Evolutionary conservation across 2,329 filamentous ascomycete genomes (phyloP).

Genomic region (Fusarium tuaranense): DNA sequence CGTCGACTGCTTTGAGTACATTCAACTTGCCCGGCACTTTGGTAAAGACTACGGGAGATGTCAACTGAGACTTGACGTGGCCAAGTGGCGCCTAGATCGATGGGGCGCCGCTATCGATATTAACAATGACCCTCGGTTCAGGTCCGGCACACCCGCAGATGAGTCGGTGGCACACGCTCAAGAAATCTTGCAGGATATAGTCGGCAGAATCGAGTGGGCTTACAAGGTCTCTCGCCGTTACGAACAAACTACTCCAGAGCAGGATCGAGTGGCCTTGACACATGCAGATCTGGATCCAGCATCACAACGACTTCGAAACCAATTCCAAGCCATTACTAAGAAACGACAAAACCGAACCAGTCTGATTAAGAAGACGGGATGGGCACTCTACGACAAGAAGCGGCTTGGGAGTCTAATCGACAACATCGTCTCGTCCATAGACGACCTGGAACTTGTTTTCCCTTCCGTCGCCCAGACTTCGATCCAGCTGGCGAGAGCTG

Average conservation of each 20-base stretch:
- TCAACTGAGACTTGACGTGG: constrained; percentile 49
- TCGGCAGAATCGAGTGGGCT: neutral
- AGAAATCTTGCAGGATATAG: neutral
- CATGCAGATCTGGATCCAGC: neutral
- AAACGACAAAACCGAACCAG: neutral
- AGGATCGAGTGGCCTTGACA: neutral
- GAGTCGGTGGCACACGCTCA: fast-evolving
- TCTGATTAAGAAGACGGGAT: constrained; percentile 7
- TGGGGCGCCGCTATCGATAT: constrained; percentile 51
- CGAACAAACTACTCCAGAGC: neutral
- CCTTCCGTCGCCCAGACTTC: neutral
- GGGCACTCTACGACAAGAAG: constrained; percentile 19
- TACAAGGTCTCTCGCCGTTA: neutral
- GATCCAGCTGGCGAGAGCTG: neutral
- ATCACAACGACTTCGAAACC: neutral
- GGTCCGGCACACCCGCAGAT: neutral
- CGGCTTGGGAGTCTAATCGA: constrained; percentile 38
- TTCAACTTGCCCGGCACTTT: constrained; percentile 52
- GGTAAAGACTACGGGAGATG: constrained; percentile 48
- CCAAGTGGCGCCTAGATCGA: constrained; percentile 46
- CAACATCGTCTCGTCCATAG: constrained; percentile 20
- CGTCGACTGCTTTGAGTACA: constrained; percentile 54
- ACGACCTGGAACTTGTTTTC: neutral
- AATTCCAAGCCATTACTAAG: neutral
- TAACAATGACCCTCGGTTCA: constrained; percentile 43